phyloP scores from a whole-genome alignment of 345 rosid genomes.

The Moricandia moricandioides region DNA sequence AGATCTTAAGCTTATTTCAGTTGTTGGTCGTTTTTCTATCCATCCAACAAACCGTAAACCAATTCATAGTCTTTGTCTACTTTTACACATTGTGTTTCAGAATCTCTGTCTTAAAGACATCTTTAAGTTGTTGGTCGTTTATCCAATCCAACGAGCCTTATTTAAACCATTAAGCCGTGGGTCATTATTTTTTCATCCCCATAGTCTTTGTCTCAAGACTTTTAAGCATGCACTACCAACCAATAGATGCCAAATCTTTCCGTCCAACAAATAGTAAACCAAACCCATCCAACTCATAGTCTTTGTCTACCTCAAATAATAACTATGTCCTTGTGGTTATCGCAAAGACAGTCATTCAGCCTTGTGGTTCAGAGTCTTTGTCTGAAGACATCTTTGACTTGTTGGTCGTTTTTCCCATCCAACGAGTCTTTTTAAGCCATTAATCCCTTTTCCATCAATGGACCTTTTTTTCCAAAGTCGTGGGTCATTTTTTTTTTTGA shows the following conservation, averaged over 20 bases:
- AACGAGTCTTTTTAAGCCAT: not conserved
- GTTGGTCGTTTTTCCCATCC: not conserved
- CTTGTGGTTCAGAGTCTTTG: not conserved
- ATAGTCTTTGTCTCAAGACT: no score
- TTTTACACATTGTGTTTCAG: no score
- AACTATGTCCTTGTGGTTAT: not conserved
- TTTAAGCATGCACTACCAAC: no score
- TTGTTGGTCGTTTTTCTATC: not conserved
- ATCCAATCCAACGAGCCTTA: no score
- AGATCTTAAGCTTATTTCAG: no score
- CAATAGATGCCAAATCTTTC: not conserved
- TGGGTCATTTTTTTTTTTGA: no score
- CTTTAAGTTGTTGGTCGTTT: no score
- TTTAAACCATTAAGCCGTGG: no score
- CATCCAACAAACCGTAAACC: not conserved
- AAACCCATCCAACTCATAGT: not conserved
- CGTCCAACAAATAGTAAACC: not conserved
- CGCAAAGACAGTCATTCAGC: not conserved
- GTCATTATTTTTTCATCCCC: no score
- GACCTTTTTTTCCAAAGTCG: not conserved
- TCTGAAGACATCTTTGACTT: not conserved
- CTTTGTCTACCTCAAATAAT: not conserved
- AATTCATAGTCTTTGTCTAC: no score
- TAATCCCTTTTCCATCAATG: not conserved
- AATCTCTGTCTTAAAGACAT: no score